Evolutionary conservation across 2,329 filamentous ascomycete genomes (phyloP), one percentile per base, ranked within the genome.

Genomic region (Pseudopithomyces chartarum): DNA sequence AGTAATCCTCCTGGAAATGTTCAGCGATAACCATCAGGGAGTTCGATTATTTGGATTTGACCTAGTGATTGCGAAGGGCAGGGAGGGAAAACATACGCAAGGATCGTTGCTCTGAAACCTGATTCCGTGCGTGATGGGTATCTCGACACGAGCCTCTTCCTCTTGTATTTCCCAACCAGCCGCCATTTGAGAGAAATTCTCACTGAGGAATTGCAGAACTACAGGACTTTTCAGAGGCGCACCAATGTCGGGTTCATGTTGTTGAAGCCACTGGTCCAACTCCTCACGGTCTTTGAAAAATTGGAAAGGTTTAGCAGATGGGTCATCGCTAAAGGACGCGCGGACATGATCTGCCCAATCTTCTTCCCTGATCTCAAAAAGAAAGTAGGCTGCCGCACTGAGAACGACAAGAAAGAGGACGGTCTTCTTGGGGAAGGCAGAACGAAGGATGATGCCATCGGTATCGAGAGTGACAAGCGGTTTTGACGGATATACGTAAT

Each of bases 51-150:
- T n/a, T n/a, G n/a, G n/a, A n/a, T n/a, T n/a, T n/a, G 33, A 26
- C 2, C 29, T 5, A 10, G 10, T 20, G 15, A 46, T 46, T 38
- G n/a, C 13, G 13, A 38, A 29, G 19, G 39, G 19, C 15, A 29
- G 26, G n/a, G n/a, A n/a, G n/a, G n/a, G 36, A 13, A 13, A 13
- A 61, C 62, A 60, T 52, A 67, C 64, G 55, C 67, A 71, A 6
- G 68, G 70, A 50, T 62, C 57, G 58, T 75, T 75, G 40, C 67
- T 70, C 39, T 60, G 60, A 40, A 69, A 66, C 15, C 68, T 60
- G 39, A 65, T 66, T 8, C 70, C 71, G 57, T 75, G 71, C 11
- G 71, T 74, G 17, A 73, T 54, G 0, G 73, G 71, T n/a, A 75
- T 69, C 1, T 60, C 51, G 2, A 59, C 60, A 12, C 43, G 42